These are phyloP conservation scores for Amphirosellinia nigrospora DNA, from an alignment of 495 filamentous ascomycete species.

Conservation along the genomic window DNA sequence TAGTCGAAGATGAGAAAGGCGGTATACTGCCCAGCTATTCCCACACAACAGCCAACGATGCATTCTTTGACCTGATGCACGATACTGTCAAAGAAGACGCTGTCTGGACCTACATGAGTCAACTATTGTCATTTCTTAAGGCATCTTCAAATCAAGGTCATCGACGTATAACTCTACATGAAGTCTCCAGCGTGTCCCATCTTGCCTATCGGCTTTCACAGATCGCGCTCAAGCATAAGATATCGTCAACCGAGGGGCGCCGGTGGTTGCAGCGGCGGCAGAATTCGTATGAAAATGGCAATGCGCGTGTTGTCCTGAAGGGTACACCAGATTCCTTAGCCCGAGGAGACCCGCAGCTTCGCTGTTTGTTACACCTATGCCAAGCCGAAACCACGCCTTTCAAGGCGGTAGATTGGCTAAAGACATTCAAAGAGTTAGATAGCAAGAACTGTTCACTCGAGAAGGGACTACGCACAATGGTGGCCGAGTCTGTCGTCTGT, in stretches of 20 bases:
- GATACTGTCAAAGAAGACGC: slow-evolving; percentile 35
- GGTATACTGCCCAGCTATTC: slow-evolving; percentile 33
- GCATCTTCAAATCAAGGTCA: slow-evolving; percentile 31
- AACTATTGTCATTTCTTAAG: slow-evolving; percentile 39
- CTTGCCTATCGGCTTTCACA: slow-evolving; percentile 44
- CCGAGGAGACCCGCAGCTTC: slow-evolving; percentile 32
- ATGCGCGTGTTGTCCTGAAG: slow-evolving; percentile 39
- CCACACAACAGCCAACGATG: slow-evolving; percentile 42
- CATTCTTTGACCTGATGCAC: slow-evolving; percentile 45
- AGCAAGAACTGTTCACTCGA: slow-evolving; percentile 21
- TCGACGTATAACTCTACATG: slow-evolving; percentile 40
- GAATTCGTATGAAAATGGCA: slow-evolving; percentile 38
- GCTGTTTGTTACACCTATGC: slow-evolving; percentile 45
- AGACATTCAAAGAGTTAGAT: slow-evolving; percentile 36
- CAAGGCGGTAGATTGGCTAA: slow-evolving; percentile 37
- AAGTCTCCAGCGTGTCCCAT: slow-evolving; percentile 46
- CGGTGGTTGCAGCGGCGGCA: slow-evolving; percentile 45
- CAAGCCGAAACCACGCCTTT: slow-evolving; percentile 29
- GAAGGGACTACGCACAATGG: slow-evolving; percentile 30
- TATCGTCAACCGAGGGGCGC: slow-evolving; percentile 33
- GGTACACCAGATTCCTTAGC: slow-evolving; percentile 38
- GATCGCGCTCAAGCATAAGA: slow-evolving; percentile 37
- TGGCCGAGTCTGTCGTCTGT: slow-evolving; percentile 35
- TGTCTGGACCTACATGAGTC: slow-evolving; percentile 45
- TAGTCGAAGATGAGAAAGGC: slow-evolving; percentile 45